These are phyloP conservation scores for Blastomyces emzantsi DNA, from an alignment of 2,329 filamentous ascomycete genomes.

Conservation along the genomic window DNA sequence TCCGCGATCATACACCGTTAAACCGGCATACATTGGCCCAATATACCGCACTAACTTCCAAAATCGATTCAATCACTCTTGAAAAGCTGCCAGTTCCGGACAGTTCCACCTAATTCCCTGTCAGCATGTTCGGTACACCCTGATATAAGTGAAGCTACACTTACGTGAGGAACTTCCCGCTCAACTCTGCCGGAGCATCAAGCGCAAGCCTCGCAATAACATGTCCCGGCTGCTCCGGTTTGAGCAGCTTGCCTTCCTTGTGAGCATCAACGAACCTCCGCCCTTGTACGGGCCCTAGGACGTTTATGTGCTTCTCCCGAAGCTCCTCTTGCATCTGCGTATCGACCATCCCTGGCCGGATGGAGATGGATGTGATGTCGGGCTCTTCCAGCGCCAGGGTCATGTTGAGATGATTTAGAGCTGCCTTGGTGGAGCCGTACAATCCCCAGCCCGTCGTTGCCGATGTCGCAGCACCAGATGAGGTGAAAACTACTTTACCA, in stretches of 20 bases:
- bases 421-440: constrained; percentile 77
- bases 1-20: no score
- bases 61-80: constrained; percentile 23
- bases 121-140: background rate
- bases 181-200: constrained; percentile 56
- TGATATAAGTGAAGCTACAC: background rate
- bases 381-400: constrained; percentile 71
- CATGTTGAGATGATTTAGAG: constrained; percentile 65
- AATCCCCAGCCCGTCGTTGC: constrained; percentile 66
- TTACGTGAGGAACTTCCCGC: constrained; percentile 57
- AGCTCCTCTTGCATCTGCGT: constrained; percentile 86
- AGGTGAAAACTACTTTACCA: constrained; percentile 68
- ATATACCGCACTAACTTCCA: no score
- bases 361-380: constrained; percentile 59
- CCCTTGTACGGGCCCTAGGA: constrained; percentile 39
- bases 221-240: constrained; percentile 72
- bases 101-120: constrained; percentile 37
- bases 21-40: no score
- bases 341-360: constrained; percentile 74
- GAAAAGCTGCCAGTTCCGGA: constrained; percentile 35
- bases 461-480: constrained; percentile 63
- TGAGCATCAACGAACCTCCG: constrained; percentile 61
- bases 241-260: constrained; percentile 61
- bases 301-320: constrained; percentile 55
- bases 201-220: constrained; percentile 75